Percentiles rank a stretch among this genome's conserved stretches.
phyloP scores from a whole-genome alignment of 768 basidiomycete species.

The Amanita thiersii region DNA sequence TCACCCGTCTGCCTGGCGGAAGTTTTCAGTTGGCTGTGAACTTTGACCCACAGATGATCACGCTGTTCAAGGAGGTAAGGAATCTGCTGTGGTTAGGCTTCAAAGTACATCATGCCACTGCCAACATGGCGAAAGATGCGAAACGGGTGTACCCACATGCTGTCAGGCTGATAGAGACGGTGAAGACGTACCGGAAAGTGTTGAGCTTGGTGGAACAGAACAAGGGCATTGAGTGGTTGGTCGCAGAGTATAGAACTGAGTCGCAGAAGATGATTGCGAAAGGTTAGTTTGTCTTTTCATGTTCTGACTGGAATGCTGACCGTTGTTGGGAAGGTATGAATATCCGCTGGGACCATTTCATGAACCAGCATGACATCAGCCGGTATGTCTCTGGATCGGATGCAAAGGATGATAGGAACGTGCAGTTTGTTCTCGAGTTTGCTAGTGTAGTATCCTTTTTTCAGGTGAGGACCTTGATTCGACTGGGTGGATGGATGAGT shows the following conservation, averaged over 20 bases:
- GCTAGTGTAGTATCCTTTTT: slow-evolving; percentile 87
- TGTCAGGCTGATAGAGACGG: slow-evolving; percentile 96
- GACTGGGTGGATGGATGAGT: no score
- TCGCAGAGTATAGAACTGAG: slow-evolving; percentile 91
- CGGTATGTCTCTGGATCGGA: slow-evolving; percentile 71
- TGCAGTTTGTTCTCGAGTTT: slow-evolving; percentile 92
- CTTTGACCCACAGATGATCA: slow-evolving; percentile 98
- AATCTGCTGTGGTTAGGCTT: slow-evolving; percentile 95
- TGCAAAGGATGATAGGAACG: slow-evolving; percentile 77
- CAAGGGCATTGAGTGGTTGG: slow-evolving; percentile 87
- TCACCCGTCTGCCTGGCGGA: slow-evolving; percentile 66
- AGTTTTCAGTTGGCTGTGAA: slow-evolving; percentile 88
- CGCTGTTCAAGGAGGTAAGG: slow-evolving; percentile 95
- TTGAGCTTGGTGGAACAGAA: slow-evolving; percentile 86
- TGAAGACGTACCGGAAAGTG: slow-evolving; percentile 95
- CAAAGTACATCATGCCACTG: slow-evolving; percentile 89
- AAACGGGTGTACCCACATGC: slow-evolving; percentile 98
- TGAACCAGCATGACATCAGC: slow-evolving; percentile 85
- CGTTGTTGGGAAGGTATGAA: slow-evolving; percentile 72
- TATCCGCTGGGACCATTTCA: slow-evolving; percentile 95
- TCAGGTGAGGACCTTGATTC: slow-evolving; percentile 42
- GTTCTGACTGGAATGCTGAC: neutral
- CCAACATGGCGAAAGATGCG: slow-evolving; percentile 97
- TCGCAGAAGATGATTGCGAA: slow-evolving; percentile 88
- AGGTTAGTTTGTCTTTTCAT: slow-evolving; percentile 40